phyloP scores from a whole-genome alignment of 106 monocot species.

The Phalaenopsis aphrodite region DNA sequence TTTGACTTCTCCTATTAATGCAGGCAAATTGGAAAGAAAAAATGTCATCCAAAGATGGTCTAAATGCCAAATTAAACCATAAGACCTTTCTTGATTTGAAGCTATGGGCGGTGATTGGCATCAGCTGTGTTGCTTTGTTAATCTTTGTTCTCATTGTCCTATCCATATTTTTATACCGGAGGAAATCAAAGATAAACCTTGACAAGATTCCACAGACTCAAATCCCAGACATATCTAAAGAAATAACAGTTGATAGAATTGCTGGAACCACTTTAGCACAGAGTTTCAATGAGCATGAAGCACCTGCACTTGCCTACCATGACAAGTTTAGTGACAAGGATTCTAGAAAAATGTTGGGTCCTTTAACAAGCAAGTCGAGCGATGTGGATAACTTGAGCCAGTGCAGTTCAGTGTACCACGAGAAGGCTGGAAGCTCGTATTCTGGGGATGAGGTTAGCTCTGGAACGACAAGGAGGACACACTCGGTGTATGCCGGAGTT shows the following conservation, averaged over 20 bases:
- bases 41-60: slow-evolving; percentile 33
- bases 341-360: slow-evolving; percentile 32
- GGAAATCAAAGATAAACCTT: slow-evolving; percentile 22
- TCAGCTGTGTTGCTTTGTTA: slow-evolving; percentile 28
- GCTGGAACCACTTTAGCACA: slow-evolving; percentile 27
- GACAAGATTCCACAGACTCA: slow-evolving; percentile 30
- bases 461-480: slow-evolving; percentile 17
- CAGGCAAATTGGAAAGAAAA: slow-evolving; percentile 16
- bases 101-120: slow-evolving; percentile 53
- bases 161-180: slow-evolving; percentile 35
- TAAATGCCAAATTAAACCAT: slow-evolving; percentile 29
- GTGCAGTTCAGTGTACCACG: slow-evolving; percentile 63
- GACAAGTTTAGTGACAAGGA: slow-evolving; percentile 43
- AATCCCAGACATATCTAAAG: slow-evolving; percentile 66
- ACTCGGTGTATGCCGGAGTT: slow-evolving; percentile 16
- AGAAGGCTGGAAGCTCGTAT: slow-evolving; percentile 42
- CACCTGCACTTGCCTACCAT: slow-evolving; percentile 7
- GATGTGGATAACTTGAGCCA: slow-evolving; percentile 69
- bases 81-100: slow-evolving; percentile 39
- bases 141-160: slow-evolving; percentile 31
- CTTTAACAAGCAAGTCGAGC: slow-evolving; percentile 40
- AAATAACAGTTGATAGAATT: slow-evolving; percentile 54
- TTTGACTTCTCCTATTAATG: background rate
- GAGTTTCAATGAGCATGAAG: slow-evolving; percentile 36
- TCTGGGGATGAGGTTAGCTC: slow-evolving; percentile 60